Evolutionary conservation across 2,329 filamentous ascomycete genomes (phyloP).

Genomic region (Hypoxylon sp.): DNA sequence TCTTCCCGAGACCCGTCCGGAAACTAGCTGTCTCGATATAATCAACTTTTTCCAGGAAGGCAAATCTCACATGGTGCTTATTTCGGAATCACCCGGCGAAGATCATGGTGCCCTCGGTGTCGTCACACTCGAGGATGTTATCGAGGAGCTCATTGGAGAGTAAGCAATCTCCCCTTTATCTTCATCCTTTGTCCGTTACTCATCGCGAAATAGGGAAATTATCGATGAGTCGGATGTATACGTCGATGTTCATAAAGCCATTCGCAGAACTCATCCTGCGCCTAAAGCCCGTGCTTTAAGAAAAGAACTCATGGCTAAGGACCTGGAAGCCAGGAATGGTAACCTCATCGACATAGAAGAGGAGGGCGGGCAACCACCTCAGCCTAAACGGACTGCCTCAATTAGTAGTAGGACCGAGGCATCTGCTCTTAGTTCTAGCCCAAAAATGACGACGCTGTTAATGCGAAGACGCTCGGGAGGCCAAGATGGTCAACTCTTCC

Average conservation of each 20-base stretch:
- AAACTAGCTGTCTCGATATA: slow-evolving; percentile 97
- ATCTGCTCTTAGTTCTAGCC: slow-evolving; percentile 60
- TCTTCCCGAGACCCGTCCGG: slow-evolving; percentile 91
- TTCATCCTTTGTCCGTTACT: slow-evolving; percentile 29
- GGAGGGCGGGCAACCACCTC: slow-evolving; percentile 50
- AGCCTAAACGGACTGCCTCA: slow-evolving; percentile 55
- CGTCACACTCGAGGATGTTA: slow-evolving; percentile 96
- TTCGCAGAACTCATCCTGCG: slow-evolving; percentile 87
- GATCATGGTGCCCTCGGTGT: slow-evolving; percentile 92
- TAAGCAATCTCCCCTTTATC: slow-evolving; percentile 63
- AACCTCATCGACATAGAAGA: slow-evolving; percentile 61
- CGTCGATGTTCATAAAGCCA: slow-evolving; percentile 97
- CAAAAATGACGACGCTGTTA: slow-evolving; percentile 70
- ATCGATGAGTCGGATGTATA: slow-evolving; percentile 99
- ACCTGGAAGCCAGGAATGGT: slow-evolving; percentile 51
- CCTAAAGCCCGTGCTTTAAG: slow-evolving; percentile 76
- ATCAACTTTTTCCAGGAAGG: slow-evolving; percentile 99
- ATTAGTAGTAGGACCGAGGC: slow-evolving; percentile 57
- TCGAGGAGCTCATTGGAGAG: slow-evolving; percentile 98
- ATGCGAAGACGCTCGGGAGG: slow-evolving; percentile 71
- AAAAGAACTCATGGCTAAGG: slow-evolving; percentile 55
- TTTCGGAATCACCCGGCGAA: slow-evolving; percentile 91
- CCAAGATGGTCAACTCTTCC: slow-evolving; percentile 66
- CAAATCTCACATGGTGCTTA: slow-evolving; percentile 98
- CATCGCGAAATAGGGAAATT: slow-evolving; percentile 78